Base-by-base conservation (phyloP, 225 moss, liverwort and hornwort species). In the Asterella californica region DNA sequence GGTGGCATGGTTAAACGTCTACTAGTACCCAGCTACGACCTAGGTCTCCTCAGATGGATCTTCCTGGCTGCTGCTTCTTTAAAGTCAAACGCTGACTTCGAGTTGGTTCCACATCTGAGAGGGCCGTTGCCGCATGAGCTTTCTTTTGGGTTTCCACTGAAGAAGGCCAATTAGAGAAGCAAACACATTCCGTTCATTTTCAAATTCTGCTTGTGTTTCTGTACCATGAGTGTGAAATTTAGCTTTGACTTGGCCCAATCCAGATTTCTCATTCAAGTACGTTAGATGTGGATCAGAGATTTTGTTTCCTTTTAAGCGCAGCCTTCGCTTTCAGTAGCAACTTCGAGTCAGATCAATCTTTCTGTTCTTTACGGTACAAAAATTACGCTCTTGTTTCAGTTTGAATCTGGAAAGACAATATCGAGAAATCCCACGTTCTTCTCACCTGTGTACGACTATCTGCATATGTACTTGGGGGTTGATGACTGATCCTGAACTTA, bases 51-150 rank as follows among this genome's bases (percentile, higher is more conserved):
- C 30, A 70, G 9, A 37, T 45, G 69, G 69, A 45, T 22, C 69
- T 70, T 38, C 69, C 38, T 19, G 30, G 69, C 69, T 70, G 38
- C 69, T 70, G 42, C 69, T 21, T 70, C 7, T 19, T 70, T 70
- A 70, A 70, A 70, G 69, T 70, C 69, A 70, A 70, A 45, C 69
- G 69, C 69, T 70, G 69, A 70, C 69, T 70, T 70, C 15, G 37
- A 24, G 4, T 24, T 70, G 21, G 69, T 42, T 45, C 21, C 42
- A 45, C 42, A 10, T 70, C 42, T 70, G 69, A 30, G 69, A 45
- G 38, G 9, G 69, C 69, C 69, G 30, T 70, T 70, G 30, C 5
- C 42, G 6, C 2, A 6, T 70, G 14, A 30, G 14, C 22, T 45
- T 70, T 70, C 69, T 25, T 30, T 45, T 70, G 15, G 15, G 30